Conservation (phyloP, 768 basidiomycete species). For the Boletus barrowsii region DNA sequence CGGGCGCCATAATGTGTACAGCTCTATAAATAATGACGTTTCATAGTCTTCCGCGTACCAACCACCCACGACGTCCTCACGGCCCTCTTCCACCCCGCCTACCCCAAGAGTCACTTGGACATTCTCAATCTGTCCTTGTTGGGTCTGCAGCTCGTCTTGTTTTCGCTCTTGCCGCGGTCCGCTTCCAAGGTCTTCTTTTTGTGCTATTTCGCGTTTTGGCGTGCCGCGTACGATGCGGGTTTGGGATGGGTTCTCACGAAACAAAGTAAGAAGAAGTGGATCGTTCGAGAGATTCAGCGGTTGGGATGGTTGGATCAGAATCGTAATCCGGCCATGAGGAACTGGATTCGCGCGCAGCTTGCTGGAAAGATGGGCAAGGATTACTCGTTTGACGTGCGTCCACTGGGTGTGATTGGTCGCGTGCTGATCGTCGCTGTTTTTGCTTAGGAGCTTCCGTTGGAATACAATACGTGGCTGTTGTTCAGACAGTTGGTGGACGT, state of each 20-base stretch:
- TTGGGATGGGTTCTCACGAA: conserved; percentile 92
- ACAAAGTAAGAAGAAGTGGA: conserved; percentile 95
- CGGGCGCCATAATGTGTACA: not conserved
- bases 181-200: conserved; percentile 70
- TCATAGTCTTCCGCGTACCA: conserved; percentile 85
- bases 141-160: conserved; percentile 73
- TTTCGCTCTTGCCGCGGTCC: conserved; percentile 56
- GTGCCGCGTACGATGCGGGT: conserved; percentile 87
- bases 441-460: conserved; percentile 77
- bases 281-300: conserved; percentile 74
- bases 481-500: conserved; percentile 96
- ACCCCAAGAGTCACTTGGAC: conserved; percentile 88
- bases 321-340: conserved; percentile 56
- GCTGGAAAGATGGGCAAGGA: conserved; percentile 92
- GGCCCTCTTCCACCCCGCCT: conserved; percentile 74
- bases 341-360: conserved; percentile 86
- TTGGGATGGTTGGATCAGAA: conserved; percentile 87
- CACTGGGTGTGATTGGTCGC: not conserved
- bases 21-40: not conserved
- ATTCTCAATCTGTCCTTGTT: conserved; percentile 79
- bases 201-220: conserved; percentile 90
- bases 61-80: conserved; percentile 90
- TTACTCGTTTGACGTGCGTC: conserved; percentile 85
- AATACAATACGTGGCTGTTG: conserved; percentile 95
- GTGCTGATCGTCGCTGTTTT: not conserved